Conservation (phyloP, 2,329 filamentous ascomycete species). For the Microdochium trichocladiopsis region DNA sequence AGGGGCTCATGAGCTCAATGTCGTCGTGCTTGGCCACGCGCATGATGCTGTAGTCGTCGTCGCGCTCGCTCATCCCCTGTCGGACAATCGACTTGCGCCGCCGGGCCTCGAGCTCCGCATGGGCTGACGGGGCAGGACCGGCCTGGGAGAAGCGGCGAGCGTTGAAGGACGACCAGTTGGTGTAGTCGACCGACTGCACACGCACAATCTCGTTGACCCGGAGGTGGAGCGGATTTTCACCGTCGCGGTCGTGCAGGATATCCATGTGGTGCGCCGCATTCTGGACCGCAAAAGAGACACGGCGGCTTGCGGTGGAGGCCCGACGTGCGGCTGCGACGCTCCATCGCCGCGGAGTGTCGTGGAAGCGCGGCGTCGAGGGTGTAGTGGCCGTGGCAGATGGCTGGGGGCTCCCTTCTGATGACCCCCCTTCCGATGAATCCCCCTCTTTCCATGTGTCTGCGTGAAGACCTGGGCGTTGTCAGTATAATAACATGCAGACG, state of each 20-base stretch:
- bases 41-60: slow-evolving; percentile 3
- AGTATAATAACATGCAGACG: not conserved
- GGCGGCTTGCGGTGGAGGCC: not conserved
- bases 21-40: slow-evolving; percentile 4
- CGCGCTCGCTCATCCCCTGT: slow-evolving; percentile 3
- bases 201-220: slow-evolving; percentile 1
- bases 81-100: slow-evolving; percentile 1
- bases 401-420: not conserved
- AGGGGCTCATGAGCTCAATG: slow-evolving; percentile 2
- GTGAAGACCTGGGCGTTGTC: not conserved
- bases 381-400: not conserved
- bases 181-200: slow-evolving; percentile 1
- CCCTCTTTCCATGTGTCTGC: not conserved
- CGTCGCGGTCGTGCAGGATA: not conserved
- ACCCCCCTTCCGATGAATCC: too few species aligned
- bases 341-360: not conserved
- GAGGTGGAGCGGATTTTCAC: slow-evolving; percentile 2
- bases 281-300: not conserved
- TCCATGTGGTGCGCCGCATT: not conserved
- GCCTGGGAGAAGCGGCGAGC: slow-evolving; percentile 1
- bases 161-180: slow-evolving; percentile 2
- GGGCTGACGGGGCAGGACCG: not conserved
- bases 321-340: not conserved
- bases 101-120: not conserved
- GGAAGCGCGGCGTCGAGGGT: not conserved